A percentile compares a stretch with the other conserved stretches of the same genome.
Evolutionary conservation across 2,329 filamentous ascomycete genomes (phyloP).

Genomic region (Trichoderma polysporum): DNA sequence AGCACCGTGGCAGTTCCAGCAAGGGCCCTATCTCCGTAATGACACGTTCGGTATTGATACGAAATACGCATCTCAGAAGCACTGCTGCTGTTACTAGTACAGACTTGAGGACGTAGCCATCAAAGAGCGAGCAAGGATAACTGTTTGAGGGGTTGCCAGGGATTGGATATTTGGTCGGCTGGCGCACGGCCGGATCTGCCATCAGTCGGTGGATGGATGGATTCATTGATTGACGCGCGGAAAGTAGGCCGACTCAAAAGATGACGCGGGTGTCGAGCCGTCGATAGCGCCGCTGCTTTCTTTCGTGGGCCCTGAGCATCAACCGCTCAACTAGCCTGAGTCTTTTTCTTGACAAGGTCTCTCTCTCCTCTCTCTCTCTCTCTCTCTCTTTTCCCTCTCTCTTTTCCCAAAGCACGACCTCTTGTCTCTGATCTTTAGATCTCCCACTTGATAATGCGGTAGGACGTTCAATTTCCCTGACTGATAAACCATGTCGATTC

Average conservation of each 20-base stretch:
- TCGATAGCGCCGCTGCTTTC: conserved; percentile 1
- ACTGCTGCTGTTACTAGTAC: not conserved
- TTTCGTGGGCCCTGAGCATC: conserved; percentile 13
- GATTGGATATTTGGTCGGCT: not conserved
- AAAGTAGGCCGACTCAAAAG: not conserved
- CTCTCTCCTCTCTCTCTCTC: not conserved
- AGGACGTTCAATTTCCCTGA: not conserved
- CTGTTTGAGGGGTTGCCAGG: conserved; percentile 3
- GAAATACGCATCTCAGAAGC: not conserved
- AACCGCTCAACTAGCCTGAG: conserved; percentile 7
- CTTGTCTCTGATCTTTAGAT: not conserved
- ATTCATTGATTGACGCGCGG: not conserved
- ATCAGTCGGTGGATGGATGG: not conserved
- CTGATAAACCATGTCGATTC: not conserved
- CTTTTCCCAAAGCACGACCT: not conserved
- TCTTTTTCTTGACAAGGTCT: not conserved
- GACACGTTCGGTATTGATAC: not conserved
- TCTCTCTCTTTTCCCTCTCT: not conserved
- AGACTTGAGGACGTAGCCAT: not conserved
- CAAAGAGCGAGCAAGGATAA: not conserved
- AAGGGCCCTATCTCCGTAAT: not conserved
- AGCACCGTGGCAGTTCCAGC: not conserved
- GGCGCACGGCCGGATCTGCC: not conserved
- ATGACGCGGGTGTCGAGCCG: conserved; percentile 14
- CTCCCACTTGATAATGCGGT: not conserved